These are phyloP conservation scores for Penicillium atrosanguineum DNA, from an alignment of 495 filamentous ascomycete genomes.

Conservation along the genomic window DNA sequence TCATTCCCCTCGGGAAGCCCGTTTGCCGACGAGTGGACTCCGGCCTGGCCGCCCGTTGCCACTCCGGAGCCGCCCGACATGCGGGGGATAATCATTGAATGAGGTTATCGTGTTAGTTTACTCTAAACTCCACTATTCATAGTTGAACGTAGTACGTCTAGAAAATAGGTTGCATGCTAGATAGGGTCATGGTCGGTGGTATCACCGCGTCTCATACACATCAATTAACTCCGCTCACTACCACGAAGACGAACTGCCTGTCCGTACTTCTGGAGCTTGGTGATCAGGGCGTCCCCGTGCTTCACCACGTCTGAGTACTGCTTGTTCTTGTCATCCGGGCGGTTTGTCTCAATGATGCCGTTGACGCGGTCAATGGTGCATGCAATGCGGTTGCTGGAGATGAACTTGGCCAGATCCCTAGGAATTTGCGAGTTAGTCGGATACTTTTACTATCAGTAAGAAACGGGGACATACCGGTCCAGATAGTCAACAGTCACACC, in stretches of 20 bases:
- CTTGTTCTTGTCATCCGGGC: conserved; percentile 98
- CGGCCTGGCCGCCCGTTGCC: not conserved
- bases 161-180: conserved; percentile 2
- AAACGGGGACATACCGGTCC: conserved; percentile 63
- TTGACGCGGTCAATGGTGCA: conserved; percentile 98
- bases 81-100: conserved; percentile 5
- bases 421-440: conserved; percentile 6
- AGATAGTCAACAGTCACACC: conserved; percentile 94
- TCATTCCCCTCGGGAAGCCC: conserved; percentile 21
- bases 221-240: conserved; percentile 71
- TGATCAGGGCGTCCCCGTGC: conserved; percentile 95
- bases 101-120: not conserved
- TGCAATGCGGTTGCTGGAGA: conserved; percentile 86
- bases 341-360: conserved; percentile 95
- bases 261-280: conserved; percentile 98
- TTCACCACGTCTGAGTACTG: conserved; percentile 97
- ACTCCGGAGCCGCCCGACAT: conserved; percentile 21
- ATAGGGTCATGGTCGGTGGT: conserved; percentile 4
- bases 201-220: conserved; percentile 3
- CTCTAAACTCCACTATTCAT: not conserved
- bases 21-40: conserved; percentile 14
- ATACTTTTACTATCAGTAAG: not conserved
- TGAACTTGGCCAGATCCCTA: conserved; percentile 94
- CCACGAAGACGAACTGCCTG: conserved; percentile 92
- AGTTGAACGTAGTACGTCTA: not conserved